Evolutionary conservation across 148 eudicot species (phyloP), one percentile per base, ranked within the genome.

Genomic region (Chenopodium album): DNA sequence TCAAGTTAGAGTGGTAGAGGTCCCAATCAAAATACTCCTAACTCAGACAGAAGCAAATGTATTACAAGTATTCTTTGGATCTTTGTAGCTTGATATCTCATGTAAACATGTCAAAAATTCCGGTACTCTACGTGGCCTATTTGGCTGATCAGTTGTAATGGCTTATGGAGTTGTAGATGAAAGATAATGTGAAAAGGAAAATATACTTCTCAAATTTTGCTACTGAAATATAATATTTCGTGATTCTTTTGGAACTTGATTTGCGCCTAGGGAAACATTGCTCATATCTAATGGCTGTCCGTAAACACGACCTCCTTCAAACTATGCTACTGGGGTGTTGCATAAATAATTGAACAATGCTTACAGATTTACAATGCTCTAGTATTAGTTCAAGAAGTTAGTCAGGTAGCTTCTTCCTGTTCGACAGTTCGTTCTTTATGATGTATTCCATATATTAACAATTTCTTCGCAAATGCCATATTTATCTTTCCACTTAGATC

Each of bases 1-100:
- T 89, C 85, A 76, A 76, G 84, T 76, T 91, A 80, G 26, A 75
- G 37, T 54, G 56, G 4, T 41, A 50, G 13, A 17, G 70, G 23
- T 32, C 65, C 47, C 60, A 60, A 41, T 46, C 23, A 0, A 71
- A 17, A 13, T 71, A 65, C 22, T 65, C 29, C 29, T n/a, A 2
- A 65, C 71, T 29, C 34, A 9, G 5, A 46, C n/a, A 2, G 54
- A 46, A n/a, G 54, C 46, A 29, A 72, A 41, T 2, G 54, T 23
- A 72, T 44, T 44, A 46, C 71, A 11, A 22, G n/a, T 67, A 26
- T n/a, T 44, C 16, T 73, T 22, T 23, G 37, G 71, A 67, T 19
- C 48, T 48, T 11, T 47, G n/a, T 56, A 56, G 4, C 23, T 47
- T 48, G 37, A 56, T 56, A 22, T 46, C 20, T 73, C 8, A 3